A percentile compares a stretch with the other conserved stretches of the same genome.
These are phyloP conservation scores for Fagus crenata DNA, from an alignment of 306 rosid genomes.

Conservation along the genomic window DNA sequence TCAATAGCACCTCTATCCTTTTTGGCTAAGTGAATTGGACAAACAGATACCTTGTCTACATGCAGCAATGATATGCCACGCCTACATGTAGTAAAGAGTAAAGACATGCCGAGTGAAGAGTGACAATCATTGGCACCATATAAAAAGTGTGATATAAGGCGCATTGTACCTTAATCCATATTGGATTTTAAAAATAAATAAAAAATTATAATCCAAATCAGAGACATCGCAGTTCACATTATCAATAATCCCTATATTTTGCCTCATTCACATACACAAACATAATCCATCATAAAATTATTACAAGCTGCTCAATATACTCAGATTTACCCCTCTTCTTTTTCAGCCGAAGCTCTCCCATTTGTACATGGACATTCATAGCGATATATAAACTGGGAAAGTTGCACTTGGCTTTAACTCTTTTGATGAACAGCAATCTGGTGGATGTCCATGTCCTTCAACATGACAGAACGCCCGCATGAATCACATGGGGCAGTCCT, in stretches of 20 bases:
- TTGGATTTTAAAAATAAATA: not conserved
- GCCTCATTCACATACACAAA: constrained; percentile 22
- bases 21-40: no score
- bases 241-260: not conserved
- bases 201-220: not conserved
- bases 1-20: no score
- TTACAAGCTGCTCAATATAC: constrained; percentile 2
- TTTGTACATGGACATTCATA: not conserved
- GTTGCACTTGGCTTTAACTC: constrained; percentile 39
- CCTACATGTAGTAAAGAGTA: no score
- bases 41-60: no score
- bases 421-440: constrained; percentile 89
- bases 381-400: not conserved
- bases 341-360: not conserved
- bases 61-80: no score
- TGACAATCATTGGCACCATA: no score
- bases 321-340: not conserved
- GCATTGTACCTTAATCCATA: not conserved
- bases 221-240: not conserved
- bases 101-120: no score
- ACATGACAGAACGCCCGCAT: constrained; percentile 94
- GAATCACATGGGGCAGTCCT: constrained; percentile 96
- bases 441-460: constrained; percentile 98
- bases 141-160: no score
- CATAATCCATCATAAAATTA: not conserved